Evolutionary conservation across 331 rosid genomes (phyloP).

Genomic region (Prunus yedoensis): DNA sequence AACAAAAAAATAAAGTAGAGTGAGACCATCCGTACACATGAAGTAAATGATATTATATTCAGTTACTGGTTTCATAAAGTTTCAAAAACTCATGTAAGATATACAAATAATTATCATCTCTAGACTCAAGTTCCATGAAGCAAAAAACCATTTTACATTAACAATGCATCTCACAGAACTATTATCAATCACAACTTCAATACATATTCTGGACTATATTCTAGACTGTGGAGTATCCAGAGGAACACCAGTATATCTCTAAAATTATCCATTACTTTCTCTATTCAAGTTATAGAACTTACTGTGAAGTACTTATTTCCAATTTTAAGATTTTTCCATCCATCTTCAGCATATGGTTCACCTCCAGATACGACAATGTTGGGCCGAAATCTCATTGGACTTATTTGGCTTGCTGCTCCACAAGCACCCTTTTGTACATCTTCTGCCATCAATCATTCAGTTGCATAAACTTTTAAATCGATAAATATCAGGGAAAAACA

Average conservation of each 20-base stretch:
- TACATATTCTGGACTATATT: neutral
- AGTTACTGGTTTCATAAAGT: neutral
- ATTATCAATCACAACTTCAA: neutral
- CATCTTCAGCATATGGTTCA: constrained; percentile 84
- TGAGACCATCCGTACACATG: neutral
- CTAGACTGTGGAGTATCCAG: neutral
- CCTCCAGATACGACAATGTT: constrained; percentile 85
- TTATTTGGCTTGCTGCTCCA: constrained; percentile 39
- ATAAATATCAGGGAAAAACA: constrained; percentile 3
- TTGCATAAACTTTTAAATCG: constrained; percentile 23
- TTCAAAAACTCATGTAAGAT: neutral
- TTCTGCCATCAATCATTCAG: constrained; percentile 36
- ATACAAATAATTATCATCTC: neutral
- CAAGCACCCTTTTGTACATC: constrained; percentile 37
- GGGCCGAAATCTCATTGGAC: constrained; percentile 77
- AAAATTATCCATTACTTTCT: neutral
- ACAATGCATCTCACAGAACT: neutral
- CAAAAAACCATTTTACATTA: neutral
- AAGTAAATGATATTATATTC: neutral
- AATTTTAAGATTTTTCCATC: constrained; percentile 73
- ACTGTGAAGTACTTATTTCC: constrained; percentile 62
- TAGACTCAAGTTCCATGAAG: neutral
- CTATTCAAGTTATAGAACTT: constrained; percentile 37
- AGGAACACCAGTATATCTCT: neutral
- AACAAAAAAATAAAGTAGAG: constrained; percentile 2